Evolutionary conservation across 148 eudicot genomes (phyloP).

Genomic region (Rhododendron simsii): DNA sequence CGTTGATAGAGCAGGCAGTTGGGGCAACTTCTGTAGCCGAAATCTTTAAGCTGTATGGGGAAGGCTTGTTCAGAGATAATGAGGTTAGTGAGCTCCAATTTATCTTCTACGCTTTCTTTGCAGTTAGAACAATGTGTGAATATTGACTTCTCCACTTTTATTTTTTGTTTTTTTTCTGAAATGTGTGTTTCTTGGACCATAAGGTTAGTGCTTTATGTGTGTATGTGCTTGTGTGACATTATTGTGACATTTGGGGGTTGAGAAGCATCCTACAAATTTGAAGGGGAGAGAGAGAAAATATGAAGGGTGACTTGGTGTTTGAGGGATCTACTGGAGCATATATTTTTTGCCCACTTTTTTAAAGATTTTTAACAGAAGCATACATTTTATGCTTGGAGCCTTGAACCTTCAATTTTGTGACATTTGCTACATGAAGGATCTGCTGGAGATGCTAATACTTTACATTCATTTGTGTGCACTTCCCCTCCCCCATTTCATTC

Average conservation of each 20-base stretch:
- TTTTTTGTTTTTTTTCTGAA: not conserved
- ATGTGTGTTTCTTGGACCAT: not conserved
- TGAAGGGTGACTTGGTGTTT: not conserved
- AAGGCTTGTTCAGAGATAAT: slow-evolving; percentile 76
- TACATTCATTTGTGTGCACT: not conserved
- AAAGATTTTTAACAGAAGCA: not conserved
- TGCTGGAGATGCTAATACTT: not conserved
- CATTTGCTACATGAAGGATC: not conserved
- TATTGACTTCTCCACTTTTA: not conserved
- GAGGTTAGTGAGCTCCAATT: slow-evolving; percentile 47
- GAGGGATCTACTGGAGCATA: not conserved
- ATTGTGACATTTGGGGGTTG: not conserved
- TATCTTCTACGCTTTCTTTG: slow-evolving; percentile 4
- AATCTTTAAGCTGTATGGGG: slow-evolving; percentile 80
- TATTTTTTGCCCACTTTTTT: not conserved
- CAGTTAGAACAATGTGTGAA: not conserved
- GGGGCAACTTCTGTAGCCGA: slow-evolving; percentile 73
- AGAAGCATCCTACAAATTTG: not conserved
- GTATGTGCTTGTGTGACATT: not conserved
- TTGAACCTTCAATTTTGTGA: not conserved
- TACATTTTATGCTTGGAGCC: not conserved
- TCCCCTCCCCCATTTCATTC: not conserved
- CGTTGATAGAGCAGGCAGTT: slow-evolving; percentile 55
- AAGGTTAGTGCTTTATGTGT: not conserved
- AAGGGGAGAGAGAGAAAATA: not conserved